Percentiles rank a stretch among this genome's conserved stretches.
Conservation (phyloP, 129 eudicot genomes). For the Arctium lappa region DNA sequence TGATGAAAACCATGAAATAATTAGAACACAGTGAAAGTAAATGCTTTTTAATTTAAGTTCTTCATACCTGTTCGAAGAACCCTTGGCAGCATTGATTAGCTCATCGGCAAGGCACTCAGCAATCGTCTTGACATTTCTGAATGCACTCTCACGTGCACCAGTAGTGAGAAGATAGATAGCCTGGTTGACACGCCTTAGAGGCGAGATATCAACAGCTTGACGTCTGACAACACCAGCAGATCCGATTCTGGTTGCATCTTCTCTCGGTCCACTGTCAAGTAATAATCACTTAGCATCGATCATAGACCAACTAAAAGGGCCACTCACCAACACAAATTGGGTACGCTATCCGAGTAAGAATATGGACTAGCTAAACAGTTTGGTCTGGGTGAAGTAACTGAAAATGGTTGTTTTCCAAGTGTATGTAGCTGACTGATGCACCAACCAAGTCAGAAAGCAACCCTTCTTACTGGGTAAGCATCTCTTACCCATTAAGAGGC, state of each 20-base stretch:
- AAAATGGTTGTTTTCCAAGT: background rate
- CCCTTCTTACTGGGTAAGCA: background rate
- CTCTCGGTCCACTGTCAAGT: slow-evolving; percentile 68
- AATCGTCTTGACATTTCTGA: slow-evolving; percentile 68
- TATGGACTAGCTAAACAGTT: background rate
- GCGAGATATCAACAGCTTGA: slow-evolving; percentile 89
- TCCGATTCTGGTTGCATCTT: slow-evolving; percentile 86
- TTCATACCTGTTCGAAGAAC: slow-evolving; percentile 73
- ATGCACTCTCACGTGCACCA: slow-evolving; percentile 87
- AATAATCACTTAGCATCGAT: background rate
- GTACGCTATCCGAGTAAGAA: background rate
- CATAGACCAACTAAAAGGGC: background rate
- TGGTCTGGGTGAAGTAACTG: background rate
- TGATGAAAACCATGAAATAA: background rate
- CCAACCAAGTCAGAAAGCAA: background rate
- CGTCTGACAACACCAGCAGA: slow-evolving; percentile 90
- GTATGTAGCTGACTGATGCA: background rate
- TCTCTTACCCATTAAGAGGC: background rate
- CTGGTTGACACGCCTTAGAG: slow-evolving; percentile 70
- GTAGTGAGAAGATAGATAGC: slow-evolving; percentile 76
- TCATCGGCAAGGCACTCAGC: slow-evolving; percentile 89
- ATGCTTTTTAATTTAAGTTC: background rate
- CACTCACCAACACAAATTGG: background rate
- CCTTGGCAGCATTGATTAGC: slow-evolving; percentile 78
- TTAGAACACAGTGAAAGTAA: background rate